Percentiles rank a stretch among this genome's conserved stretches.
phyloP scores from a whole-genome alignment of 257 asterid genomes.

The Gentiana macrophylla region DNA sequence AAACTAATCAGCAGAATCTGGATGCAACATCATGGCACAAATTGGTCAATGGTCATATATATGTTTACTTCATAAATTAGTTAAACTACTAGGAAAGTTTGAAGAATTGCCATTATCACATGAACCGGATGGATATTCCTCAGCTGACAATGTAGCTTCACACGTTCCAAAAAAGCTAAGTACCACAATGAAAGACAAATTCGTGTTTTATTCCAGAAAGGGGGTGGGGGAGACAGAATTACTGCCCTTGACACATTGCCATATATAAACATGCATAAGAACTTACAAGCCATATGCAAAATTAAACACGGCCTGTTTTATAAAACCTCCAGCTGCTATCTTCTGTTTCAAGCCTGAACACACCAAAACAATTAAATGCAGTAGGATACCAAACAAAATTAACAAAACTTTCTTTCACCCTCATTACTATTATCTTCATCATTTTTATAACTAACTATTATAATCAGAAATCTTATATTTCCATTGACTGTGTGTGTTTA shows the following conservation, averaged over 20 bases:
- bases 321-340: conserved; percentile 68
- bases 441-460: too few relatives aligned
- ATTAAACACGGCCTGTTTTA: conserved; percentile 58
- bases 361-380: background rate
- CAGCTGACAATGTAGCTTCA: background rate
- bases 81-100: background rate
- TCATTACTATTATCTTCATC: too few relatives aligned
- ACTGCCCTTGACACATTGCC: too few relatives aligned
- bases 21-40: too few relatives aligned
- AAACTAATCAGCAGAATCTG: too few relatives aligned
- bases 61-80: background rate
- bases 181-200: background rate
- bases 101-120: too few relatives aligned
- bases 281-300: conserved; percentile 74
- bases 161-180: background rate
- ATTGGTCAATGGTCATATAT: too few relatives aligned
- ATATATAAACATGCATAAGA: conserved; percentile 5
- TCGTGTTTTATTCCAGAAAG: too few relatives aligned
- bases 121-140: background rate
- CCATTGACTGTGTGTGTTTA: too few relatives aligned
- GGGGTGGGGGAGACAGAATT: too few relatives aligned
- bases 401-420: too few relatives aligned
- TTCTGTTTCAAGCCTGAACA: conserved; percentile 77
- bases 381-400: background rate
- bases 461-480: too few relatives aligned